Evolutionary conservation across 495 filamentous ascomycete species (phyloP).

Genomic region (Xylaria venustula): DNA sequence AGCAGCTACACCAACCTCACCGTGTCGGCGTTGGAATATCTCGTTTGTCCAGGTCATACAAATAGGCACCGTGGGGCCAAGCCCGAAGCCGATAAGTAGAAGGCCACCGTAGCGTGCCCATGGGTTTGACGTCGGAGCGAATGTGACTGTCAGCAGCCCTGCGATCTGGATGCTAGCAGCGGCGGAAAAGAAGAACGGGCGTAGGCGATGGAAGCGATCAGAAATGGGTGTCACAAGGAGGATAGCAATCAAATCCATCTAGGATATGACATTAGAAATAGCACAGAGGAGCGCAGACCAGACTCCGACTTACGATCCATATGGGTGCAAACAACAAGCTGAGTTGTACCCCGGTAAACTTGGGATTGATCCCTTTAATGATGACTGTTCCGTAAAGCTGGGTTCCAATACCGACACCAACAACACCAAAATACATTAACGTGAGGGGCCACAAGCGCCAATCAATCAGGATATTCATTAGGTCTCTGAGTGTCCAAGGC

Average conservation of each 20-base stretch:
- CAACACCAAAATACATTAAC: constrained; percentile 92
- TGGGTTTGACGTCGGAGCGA: constrained; percentile 62
- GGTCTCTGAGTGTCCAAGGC: constrained; percentile 67
- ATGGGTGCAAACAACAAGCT: constrained; percentile 86
- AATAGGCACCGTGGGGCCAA: constrained; percentile 87
- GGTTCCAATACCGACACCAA: constrained; percentile 86
- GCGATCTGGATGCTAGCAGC: constrained; percentile 77
- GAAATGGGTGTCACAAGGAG: constrained; percentile 81
- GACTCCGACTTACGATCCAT: constrained; percentile 67
- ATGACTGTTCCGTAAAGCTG: constrained; percentile 86
- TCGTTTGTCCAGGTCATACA: constrained; percentile 93
- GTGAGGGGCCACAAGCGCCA: constrained; percentile 85
- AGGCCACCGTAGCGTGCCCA: constrained; percentile 88
- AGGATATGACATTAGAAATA: background rate
- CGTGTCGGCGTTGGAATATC: constrained; percentile 85
- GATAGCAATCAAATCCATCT: constrained; percentile 88
- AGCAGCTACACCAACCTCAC: constrained; percentile 89
- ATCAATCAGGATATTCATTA: constrained; percentile 68
- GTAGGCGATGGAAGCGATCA: constrained; percentile 80
- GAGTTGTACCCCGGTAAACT: constrained; percentile 69
- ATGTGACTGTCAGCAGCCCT: constrained; percentile 77
- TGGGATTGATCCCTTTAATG: constrained; percentile 72
- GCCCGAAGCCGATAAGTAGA: constrained; percentile 86
- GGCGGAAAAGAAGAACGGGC: constrained; percentile 78
- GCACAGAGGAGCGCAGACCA: background rate